Evolutionary conservation across 108 stramenopile species (phyloP), one percentile per base, ranked within the genome.

Genomic region (Discostella stelligeroides): DNA sequence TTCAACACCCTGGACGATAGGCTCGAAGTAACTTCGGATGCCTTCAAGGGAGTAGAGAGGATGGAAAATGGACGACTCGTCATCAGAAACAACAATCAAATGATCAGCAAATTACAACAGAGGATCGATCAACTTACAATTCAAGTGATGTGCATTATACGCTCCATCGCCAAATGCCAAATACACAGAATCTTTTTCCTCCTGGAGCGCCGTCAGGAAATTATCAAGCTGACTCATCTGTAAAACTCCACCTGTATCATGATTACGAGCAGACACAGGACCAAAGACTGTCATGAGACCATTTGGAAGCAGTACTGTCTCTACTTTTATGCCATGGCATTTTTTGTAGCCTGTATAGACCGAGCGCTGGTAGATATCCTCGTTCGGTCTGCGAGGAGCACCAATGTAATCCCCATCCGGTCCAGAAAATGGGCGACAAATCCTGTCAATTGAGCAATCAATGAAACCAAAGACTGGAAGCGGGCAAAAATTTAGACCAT

Each of bases 331-430:
- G 41, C 41, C 41, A 12, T 42, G 41, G 41, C 7, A 11, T 23
- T 69, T 69, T 43, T 69, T 69, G 37, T 40, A 69, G 1, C 68
- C 34, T 4, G 68, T 69, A 23, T 69, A 69, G 8, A 69, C 38
- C 10, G 60, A 0, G 11, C 59, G 5, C 59, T 70, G 68, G 7
- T 43, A 11, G 21, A 1, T n/a, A n/a, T 30, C 12, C 13, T 62
- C 11, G 28, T 46, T n/a, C 2, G n/a, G 39, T 27, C 37, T 59
- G 9, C 68, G 58, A 38, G 40, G 57, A 43, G 60, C 50, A 21
- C 50, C 50, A 7, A 21, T 21, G 18, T 51, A 51, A 23, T 51
- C 50, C 1, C 50, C 50, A 21, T 4, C 11, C 1, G 50, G 50
- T 2, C 50, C 50, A 21, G 50, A 51, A 21, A 20, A 51, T 21